phyloP scores from a whole-genome alignment of 1,284 basidiomycete species.

The Apiotrichum sp. region DNA sequence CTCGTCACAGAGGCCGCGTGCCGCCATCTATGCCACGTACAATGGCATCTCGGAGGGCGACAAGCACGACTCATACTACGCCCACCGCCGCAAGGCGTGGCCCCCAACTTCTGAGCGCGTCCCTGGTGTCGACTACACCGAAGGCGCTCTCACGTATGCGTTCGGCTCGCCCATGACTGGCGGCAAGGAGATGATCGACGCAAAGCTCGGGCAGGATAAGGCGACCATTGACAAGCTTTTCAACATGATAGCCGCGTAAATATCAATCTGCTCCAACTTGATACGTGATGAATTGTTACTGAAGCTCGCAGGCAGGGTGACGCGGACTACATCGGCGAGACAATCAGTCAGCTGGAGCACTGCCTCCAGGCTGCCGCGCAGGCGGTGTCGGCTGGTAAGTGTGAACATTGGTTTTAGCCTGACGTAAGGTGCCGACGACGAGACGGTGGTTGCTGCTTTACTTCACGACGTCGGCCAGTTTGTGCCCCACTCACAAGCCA shows the following conservation, averaged over 20 bases:
- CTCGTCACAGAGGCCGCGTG: conserved; percentile 24
- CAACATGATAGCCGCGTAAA: conserved; percentile 18
- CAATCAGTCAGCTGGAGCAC: conserved; percentile 30
- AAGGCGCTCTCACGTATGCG: conserved; percentile 26
- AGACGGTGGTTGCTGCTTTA: conserved; percentile 35
- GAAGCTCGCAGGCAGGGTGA: conserved; percentile 19
- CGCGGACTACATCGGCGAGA: conserved; percentile 30
- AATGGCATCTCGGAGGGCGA: conserved; percentile 34
- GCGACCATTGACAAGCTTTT: conserved; percentile 15
- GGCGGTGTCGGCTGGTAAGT: conserved; percentile 3
- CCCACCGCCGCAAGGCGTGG: conserved; percentile 33
- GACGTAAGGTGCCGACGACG: conserved; percentile 25
- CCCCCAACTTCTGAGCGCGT: conserved; percentile 32
- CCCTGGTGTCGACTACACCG: conserved; percentile 31
- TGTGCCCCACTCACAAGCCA: conserved; percentile 22
- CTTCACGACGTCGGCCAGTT: conserved; percentile 42
- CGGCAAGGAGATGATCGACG: conserved; percentile 20
- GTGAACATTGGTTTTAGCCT: not conserved
- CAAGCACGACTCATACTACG: conserved; percentile 36
- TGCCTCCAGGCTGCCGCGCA: conserved; percentile 31
- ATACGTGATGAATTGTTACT: conserved; percentile 1
- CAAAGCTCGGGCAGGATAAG: conserved; percentile 5
- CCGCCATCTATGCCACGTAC: conserved; percentile 41
- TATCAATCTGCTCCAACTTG: not conserved
- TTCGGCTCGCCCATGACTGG: conserved; percentile 25